Conservation (phyloP, 495 filamentous ascomycete genomes). For the Annulohypoxylon bovei region DNA sequence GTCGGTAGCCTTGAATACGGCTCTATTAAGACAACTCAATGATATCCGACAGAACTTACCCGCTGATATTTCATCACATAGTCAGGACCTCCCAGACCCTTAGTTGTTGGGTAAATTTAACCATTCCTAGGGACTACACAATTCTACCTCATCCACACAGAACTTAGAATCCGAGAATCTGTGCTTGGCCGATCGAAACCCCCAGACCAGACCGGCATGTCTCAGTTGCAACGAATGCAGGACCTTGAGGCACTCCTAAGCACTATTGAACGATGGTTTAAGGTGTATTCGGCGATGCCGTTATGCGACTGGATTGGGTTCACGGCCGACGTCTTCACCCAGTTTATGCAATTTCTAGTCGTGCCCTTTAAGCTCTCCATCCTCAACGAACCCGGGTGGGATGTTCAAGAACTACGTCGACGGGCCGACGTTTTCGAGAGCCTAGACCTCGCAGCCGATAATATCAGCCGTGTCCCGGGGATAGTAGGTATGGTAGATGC, state of each 20-base stretch:
- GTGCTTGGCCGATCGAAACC: not conserved
- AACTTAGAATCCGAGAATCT: conserved; percentile 29
- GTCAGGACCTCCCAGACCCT: not conserved
- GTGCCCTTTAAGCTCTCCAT: conserved; percentile 56
- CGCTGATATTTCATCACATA: conserved; percentile 18
- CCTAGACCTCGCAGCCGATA: conserved; percentile 31
- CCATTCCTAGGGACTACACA: conserved; percentile 16
- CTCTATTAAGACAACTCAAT: conserved; percentile 27
- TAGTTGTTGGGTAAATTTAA: not conserved
- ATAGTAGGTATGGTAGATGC: conserved; percentile 27
- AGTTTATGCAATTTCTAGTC: conserved; percentile 55
- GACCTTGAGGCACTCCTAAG: conserved; percentile 45
- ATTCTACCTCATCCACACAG: conserved; percentile 28
- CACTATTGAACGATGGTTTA: conserved; percentile 53
- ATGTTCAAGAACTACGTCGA: conserved; percentile 29
- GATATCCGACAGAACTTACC: conserved; percentile 34
- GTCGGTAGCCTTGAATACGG: conserved; percentile 11
- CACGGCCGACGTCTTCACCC: conserved; percentile 51
- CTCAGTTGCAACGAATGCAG: conserved; percentile 30
- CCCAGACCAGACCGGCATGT: conserved; percentile 26
- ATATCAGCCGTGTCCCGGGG: conserved; percentile 12
- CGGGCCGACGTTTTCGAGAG: conserved; percentile 33
- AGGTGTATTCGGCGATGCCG: conserved; percentile 49
- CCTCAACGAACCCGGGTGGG: conserved; percentile 47
- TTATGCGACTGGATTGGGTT: conserved; percentile 48